Evolutionary conservation across 1,284 basidiomycete species (phyloP).

Genomic region (Sparassis latifolia): DNA sequence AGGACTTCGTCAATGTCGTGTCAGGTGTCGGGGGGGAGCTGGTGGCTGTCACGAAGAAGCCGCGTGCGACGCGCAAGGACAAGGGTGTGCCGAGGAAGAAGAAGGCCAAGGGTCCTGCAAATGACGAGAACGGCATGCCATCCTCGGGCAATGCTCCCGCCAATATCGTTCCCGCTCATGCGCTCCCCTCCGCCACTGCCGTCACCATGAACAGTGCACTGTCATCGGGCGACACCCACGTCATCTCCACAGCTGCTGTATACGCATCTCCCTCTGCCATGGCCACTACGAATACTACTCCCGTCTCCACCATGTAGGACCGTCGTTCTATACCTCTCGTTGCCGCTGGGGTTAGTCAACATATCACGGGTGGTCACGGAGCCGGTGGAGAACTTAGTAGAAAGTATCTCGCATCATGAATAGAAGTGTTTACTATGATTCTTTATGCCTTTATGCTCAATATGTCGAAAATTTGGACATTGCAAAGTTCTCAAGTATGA

Average conservation of each 20-base stretch:
- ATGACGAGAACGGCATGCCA: background rate
- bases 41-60: background rate
- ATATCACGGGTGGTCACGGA: no score
- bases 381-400: no score
- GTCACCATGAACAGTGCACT: background rate
- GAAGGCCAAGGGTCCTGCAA: background rate
- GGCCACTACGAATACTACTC: background rate
- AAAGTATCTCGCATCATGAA: no score
- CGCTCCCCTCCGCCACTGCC: background rate
- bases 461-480: no score
- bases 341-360: background rate
- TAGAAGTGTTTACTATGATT: no score
- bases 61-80: background rate
- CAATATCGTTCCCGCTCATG: background rate
- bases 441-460: no score
- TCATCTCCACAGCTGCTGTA: no score
- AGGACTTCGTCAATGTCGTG: background rate
- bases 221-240: background rate
- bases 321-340: background rate
- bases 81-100: background rate
- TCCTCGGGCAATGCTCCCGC: background rate
- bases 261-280: background rate
- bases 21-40: background rate
- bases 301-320: background rate
- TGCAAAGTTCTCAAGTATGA: background rate